These are phyloP conservation scores for Mallotus nudiflorus DNA, from an alignment of 345 rosid species.

Conservation along the genomic window DNA sequence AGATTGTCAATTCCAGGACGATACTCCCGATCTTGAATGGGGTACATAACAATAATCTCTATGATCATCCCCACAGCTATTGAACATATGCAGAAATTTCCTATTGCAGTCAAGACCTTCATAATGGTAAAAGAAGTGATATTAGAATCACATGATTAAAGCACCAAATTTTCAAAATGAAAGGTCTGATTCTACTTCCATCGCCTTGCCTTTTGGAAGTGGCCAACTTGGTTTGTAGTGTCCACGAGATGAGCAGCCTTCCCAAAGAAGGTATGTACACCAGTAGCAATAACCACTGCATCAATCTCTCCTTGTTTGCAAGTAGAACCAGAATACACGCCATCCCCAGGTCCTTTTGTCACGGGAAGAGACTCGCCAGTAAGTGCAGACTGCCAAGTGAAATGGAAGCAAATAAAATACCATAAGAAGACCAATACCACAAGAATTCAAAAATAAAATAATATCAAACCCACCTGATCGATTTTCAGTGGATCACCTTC, in stretches of 20 bases:
- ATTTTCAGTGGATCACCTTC: conserved; percentile 96
- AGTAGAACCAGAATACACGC: conserved; percentile 95
- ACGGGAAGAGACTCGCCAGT: conserved; percentile 99
- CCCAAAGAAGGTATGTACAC: conserved; percentile 98
- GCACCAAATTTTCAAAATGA: background rate
- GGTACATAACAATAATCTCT: conserved; percentile 94
- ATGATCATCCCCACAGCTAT: conserved; percentile 91
- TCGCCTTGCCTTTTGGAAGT: conserved; percentile 80
- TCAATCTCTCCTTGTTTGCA: conserved; percentile 99
- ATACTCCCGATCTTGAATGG: conserved; percentile 84
- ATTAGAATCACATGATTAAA: conserved; percentile 7
- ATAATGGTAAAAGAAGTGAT: conserved; percentile 13
- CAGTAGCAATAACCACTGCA: conserved; percentile 93
- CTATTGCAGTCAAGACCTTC: conserved; percentile 97
- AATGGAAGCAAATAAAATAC: conserved; percentile 3
- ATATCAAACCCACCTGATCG: conserved; percentile 61
- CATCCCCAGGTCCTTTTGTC: conserved; percentile 95
- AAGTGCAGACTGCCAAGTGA: conserved; percentile 77
- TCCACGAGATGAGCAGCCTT: conserved; percentile 99
- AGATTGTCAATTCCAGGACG: conserved; percentile 99
- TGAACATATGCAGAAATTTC: conserved; percentile 98
- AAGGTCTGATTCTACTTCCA: background rate
- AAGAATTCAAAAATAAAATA: conserved; percentile 10
- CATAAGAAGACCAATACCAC: conserved; percentile 15
- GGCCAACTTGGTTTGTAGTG: conserved; percentile 98